A percentile compares a stretch with the other conserved stretches of the same genome.
Evolutionary conservation across 176 grass and related monocot species (phyloP).

Genomic region (Musa troglodytarum): DNA sequence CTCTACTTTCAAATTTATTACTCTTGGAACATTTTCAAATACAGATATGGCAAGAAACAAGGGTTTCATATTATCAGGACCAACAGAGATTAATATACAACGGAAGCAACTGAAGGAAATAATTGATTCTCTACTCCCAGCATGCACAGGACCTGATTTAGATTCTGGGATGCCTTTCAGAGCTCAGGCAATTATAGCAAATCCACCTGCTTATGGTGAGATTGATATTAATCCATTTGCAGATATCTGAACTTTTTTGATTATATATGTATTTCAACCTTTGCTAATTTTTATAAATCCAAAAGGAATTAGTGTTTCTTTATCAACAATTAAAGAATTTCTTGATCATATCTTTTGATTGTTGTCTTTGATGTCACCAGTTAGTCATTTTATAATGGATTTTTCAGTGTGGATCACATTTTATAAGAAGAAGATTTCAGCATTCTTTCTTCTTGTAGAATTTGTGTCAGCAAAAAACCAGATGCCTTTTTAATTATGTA

Average conservation of each 20-base stretch:
- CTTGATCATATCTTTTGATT: not conserved
- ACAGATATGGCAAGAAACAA: conserved; percentile 98
- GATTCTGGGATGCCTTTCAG: conserved; percentile 69
- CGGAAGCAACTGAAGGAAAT: conserved; percentile 95
- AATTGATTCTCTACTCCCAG: conserved; percentile 89
- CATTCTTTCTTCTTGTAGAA: too few species aligned
- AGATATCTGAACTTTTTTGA: not conserved
- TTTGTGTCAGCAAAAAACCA: too few species aligned
- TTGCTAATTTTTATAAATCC: not conserved
- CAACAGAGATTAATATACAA: conserved; percentile 79
- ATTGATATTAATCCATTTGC: not conserved
- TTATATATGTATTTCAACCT: not conserved
- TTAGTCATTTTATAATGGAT: not conserved
- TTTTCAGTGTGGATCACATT: not conserved
- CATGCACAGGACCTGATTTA: conserved; percentile 95
- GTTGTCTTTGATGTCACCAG: not conserved
- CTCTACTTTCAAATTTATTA: not conserved
- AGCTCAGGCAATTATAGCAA: conserved; percentile 95
- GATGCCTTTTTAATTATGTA: too few species aligned
- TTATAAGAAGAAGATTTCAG: too few species aligned
- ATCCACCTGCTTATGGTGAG: conserved; percentile 93
- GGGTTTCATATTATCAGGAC: conserved; percentile 69
- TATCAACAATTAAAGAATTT: not conserved
- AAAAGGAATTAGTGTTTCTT: not conserved
- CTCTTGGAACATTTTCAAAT: conserved; percentile 11